These are phyloP conservation scores for Cladosporium sp. DNA, from an alignment of 2,329 filamentous ascomycete species.

Conservation along the genomic window DNA sequence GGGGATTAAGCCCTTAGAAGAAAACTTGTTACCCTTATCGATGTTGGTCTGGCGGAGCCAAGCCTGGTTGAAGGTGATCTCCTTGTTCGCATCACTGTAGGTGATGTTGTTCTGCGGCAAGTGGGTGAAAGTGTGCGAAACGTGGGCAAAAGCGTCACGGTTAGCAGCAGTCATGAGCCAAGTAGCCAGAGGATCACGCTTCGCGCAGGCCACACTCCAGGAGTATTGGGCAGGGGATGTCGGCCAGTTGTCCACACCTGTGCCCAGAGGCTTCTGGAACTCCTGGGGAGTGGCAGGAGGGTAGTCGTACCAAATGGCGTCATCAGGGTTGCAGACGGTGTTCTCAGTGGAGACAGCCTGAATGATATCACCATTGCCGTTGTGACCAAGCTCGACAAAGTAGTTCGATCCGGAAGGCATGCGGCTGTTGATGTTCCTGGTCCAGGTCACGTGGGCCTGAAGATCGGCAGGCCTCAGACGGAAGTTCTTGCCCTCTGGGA, in stretches of 20 bases:
- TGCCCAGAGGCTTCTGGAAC: conserved; percentile 42
- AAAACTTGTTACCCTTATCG: conserved; percentile 44
- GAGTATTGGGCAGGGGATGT: conserved; percentile 39
- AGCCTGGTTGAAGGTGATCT: conserved; percentile 57
- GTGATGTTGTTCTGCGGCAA: conserved; percentile 56
- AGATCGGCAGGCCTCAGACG: conserved; percentile 47
- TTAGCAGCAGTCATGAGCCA: conserved; percentile 51
- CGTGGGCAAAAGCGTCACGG: conserved; percentile 50
- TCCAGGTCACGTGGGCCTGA: conserved; percentile 43
- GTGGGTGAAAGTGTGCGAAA: conserved; percentile 62
- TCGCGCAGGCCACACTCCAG: conserved; percentile 48
- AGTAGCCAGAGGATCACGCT: conserved; percentile 46
- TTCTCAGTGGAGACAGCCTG: conserved; percentile 8
- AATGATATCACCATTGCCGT: conserved; percentile 49
- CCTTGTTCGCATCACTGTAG: conserved; percentile 51
- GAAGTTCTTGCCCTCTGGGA: conserved; percentile 45
- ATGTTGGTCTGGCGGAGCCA: conserved; percentile 54
- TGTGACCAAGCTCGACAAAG: conserved; percentile 52
- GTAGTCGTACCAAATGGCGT: conserved; percentile 37
- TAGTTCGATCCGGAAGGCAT: conserved; percentile 50
- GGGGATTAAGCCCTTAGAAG: conserved; percentile 53
- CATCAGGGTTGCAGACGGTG: conserved; percentile 28
- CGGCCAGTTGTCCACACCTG: conserved; percentile 37
- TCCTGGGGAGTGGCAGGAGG: conserved; percentile 40
- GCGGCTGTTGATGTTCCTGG: conserved; percentile 39